A percentile compares a stretch with the other conserved stretches of the same genome.
Conservation (phyloP, 164 flowering plant genomes). For the Pachysandra terminalis region DNA sequence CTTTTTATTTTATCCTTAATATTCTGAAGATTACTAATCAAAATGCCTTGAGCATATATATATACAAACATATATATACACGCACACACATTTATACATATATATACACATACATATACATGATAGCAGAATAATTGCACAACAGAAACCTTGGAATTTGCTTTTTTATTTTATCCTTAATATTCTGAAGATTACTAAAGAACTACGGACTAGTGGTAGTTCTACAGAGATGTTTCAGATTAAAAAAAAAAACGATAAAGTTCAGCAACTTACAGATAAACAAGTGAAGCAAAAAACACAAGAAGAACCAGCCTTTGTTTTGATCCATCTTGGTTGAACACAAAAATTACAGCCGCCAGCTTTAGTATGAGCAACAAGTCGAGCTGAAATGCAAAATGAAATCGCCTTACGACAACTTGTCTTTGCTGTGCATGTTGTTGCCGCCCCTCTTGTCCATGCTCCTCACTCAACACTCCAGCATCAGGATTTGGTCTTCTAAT, state of each 20-base stretch:
- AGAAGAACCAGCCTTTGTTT: constrained; percentile 80
- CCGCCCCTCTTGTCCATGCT: constrained; percentile 55
- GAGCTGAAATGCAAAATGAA: constrained; percentile 86
- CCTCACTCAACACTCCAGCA: constrained; percentile 45
- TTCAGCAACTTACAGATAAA: constrained; percentile 74
- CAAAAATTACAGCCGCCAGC: constrained; percentile 87
- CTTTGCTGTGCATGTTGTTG: constrained; percentile 66
- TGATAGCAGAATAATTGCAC: too few relatives aligned
- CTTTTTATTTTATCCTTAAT: too few relatives aligned
- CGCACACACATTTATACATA: too few relatives aligned
- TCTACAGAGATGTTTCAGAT: not conserved
- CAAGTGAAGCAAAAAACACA: constrained; percentile 63
- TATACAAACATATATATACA: too few relatives aligned
- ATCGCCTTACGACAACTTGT: constrained; percentile 79
- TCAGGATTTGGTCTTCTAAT: constrained; percentile 50
- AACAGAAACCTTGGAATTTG: too few relatives aligned
- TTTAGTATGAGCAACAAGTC: constrained; percentile 81
- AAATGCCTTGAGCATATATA: too few relatives aligned
- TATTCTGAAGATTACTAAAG: not conserved
- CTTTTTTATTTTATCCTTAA: too few relatives aligned
- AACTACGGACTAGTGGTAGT: not conserved
- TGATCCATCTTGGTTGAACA: constrained; percentile 97
- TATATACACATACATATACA: too few relatives aligned
- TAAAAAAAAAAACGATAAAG: not conserved
- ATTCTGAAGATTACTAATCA: not conserved